A percentile compares a stretch with the other conserved stretches of the same genome.
Evolutionary conservation across 768 basidiomycete species (phyloP).

Genomic region (Podaxis mareebaensis): DNA sequence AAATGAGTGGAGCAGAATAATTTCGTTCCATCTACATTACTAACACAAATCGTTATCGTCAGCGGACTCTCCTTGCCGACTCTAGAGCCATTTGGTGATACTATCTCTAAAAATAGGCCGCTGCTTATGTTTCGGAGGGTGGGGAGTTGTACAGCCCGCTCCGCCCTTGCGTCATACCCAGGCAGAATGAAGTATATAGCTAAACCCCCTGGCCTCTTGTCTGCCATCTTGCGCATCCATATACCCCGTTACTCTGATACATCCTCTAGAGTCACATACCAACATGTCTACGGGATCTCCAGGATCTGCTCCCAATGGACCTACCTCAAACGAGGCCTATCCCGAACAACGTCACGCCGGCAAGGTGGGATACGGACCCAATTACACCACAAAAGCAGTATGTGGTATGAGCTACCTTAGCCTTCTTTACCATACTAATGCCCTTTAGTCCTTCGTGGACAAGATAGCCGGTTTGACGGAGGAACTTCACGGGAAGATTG

Average conservation of each 20-base stretch:
- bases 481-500: conserved; percentile 16
- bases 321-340: not conserved
- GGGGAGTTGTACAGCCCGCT: not conserved
- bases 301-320: not conserved
- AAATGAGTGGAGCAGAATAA: too few species aligned
- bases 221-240: too few species aligned
- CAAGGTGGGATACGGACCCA: conserved; percentile 15
- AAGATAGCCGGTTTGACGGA: conserved; percentile 13
- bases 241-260: too few species aligned
- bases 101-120: not conserved
- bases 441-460: conserved; percentile 2
- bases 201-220: not conserved
- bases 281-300: not conserved
- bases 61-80: not conserved
- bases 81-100: not conserved
- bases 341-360: conserved; percentile 13
- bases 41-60: not conserved
- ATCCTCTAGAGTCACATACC: too few species aligned
- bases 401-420: not conserved
- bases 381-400: conserved; percentile 1
- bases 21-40: too few species aligned
- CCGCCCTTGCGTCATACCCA: conserved; percentile 7
- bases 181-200: not conserved
- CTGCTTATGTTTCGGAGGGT: not conserved
- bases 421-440: not conserved